Evolutionary conservation across 2,329 filamentous ascomycete genomes (phyloP).

Genomic region (Niveomyces coronatus): DNA sequence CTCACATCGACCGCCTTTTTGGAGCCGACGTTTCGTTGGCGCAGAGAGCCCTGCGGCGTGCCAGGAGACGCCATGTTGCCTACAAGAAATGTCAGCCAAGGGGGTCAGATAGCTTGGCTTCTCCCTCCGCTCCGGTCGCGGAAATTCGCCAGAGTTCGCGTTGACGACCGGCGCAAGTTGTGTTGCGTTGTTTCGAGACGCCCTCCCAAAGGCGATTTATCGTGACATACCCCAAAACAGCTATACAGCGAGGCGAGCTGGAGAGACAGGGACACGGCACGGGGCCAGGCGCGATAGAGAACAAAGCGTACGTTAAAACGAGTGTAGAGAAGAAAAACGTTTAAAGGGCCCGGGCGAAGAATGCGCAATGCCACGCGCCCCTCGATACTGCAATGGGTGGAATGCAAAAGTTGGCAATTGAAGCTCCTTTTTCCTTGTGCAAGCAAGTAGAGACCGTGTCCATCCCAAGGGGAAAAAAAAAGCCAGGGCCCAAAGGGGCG

Average conservation of each 20-base stretch:
- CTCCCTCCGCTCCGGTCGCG: too few relatives aligned
- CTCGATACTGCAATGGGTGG: constrained; percentile 15
- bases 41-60: constrained; percentile 47
- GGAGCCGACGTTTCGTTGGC: constrained; percentile 44
- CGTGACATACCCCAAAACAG: too few relatives aligned
- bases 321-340: constrained; percentile 6
- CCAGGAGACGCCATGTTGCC: constrained; percentile 36
- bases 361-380: constrained; percentile 2
- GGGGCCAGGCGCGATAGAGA: too few relatives aligned
- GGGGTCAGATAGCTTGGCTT: too few relatives aligned
- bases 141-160: too few relatives aligned
- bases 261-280: too few relatives aligned
- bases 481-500: neutral
- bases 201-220: too few relatives aligned
- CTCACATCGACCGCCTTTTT: constrained; percentile 34
- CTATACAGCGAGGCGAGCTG: too few relatives aligned
- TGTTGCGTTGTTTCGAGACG: too few relatives aligned
- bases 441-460: constrained; percentile 9
- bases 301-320: constrained; percentile 11
- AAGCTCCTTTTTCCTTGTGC: constrained; percentile 7
- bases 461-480: neutral
- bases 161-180: too few relatives aligned
- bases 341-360: neutral
- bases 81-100: neutral
- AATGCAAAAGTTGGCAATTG: constrained; percentile 10